A percentile compares a stretch with the other conserved stretches of the same genome.
phyloP scores from a whole-genome alignment of 2,329 filamentous ascomycete species.

The Coniochaeta sp. region DNA sequence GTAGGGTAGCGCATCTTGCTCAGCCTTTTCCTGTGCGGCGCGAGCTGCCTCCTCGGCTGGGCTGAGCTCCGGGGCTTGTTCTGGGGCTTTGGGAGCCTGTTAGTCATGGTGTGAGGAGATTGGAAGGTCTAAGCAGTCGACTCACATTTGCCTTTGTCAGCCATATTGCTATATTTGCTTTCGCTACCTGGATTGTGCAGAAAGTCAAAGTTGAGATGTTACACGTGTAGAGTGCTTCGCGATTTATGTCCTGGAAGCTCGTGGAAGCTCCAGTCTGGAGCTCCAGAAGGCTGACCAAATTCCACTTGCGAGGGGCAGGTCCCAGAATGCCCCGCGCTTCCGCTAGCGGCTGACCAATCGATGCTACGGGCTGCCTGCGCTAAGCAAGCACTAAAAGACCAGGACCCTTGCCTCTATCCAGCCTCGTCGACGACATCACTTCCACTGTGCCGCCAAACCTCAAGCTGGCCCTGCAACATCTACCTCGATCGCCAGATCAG shows the following conservation, averaged over 20 bases:
- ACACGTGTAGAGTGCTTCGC: not conserved
- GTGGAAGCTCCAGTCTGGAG: slow-evolving; percentile 10
- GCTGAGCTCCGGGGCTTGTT: slow-evolving; percentile 35
- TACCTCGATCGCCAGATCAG: not conserved
- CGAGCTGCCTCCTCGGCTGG: slow-evolving; percentile 51
- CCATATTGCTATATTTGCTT: slow-evolving; percentile 21
- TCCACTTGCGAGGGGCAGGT: slow-evolving; percentile 12
- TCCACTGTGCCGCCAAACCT: not conserved
- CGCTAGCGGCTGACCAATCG: not conserved
- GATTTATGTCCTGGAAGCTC: slow-evolving; percentile 7
- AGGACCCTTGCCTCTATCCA: not conserved
- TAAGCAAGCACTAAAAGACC: slow-evolving; percentile 12
- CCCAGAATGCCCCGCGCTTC: slow-evolving; percentile 1
- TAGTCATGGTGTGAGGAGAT: too few relatives aligned
- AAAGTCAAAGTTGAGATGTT: not conserved
- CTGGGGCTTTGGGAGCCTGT: not conserved
- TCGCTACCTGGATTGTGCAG: not conserved
- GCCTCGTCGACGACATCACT: not conserved
- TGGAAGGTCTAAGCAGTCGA: too few relatives aligned
- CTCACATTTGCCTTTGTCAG: slow-evolving; percentile 27
- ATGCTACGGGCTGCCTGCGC: not conserved
- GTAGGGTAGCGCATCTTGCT: slow-evolving; percentile 90
- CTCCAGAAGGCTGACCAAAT: slow-evolving; percentile 4
- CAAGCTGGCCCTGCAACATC: not conserved
- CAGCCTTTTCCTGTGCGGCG: slow-evolving; percentile 67